These are phyloP conservation scores for Trametes villosa DNA, from an alignment of 768 basidiomycete genomes.

Conservation along the genomic window DNA sequence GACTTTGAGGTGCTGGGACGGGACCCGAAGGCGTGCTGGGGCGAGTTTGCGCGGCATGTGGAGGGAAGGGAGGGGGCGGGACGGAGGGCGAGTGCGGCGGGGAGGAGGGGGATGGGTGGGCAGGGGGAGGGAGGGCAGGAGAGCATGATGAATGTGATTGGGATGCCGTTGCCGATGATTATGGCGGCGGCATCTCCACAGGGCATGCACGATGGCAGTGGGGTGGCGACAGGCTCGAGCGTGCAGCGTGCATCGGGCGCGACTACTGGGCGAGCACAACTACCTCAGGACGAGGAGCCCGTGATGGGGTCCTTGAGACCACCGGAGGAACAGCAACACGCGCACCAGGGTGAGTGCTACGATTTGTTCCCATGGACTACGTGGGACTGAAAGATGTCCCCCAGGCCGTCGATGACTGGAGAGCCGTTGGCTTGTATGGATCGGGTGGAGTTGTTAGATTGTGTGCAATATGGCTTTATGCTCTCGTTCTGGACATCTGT, in stretches of 20 bases:
- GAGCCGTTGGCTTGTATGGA: neutral
- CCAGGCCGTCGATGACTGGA: neutral
- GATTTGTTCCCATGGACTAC: neutral
- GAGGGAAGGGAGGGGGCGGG: conserved; percentile 17
- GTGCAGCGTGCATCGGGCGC: neutral
- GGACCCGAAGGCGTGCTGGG: conserved; percentile 66
- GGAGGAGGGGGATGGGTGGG: conserved; percentile 18
- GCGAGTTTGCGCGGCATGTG: conserved; percentile 59
- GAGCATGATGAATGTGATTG: conserved; percentile 16
- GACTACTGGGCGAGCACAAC: too few relatives aligned
- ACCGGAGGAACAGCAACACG: neutral
- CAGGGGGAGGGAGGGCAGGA: conserved; percentile 18
- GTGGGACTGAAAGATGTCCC: neutral
- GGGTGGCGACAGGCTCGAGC: neutral
- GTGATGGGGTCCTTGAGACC: conserved; percentile 18
- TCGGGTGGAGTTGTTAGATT: neutral
- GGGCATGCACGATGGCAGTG: neutral
- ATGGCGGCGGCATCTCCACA: neutral
- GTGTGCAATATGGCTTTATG: neutral
- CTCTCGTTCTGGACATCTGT: neutral
- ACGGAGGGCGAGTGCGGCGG: conserved; percentile 16
- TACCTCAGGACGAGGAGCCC: conserved; percentile 1
- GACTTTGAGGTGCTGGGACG: conserved; percentile 59
- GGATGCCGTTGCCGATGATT: conserved; percentile 7
- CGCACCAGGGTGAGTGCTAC: conserved; percentile 8